Percentiles rank a stretch among this genome's conserved stretches.
Conservation (phyloP, 2,329 filamentous ascomycete species). For the Metarhizium humberi region DNA sequence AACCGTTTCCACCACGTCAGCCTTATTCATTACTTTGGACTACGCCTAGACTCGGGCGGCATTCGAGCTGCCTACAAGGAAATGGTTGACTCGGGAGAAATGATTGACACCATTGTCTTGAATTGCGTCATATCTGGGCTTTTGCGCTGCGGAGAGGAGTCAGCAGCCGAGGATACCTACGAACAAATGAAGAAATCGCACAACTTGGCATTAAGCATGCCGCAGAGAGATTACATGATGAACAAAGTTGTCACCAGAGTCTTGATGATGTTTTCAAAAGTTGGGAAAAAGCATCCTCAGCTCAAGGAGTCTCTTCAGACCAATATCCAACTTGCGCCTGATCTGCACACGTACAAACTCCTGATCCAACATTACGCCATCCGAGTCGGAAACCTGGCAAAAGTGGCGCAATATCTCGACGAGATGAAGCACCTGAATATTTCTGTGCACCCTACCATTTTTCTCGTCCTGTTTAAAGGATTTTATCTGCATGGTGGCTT, state of each 20-base stretch:
- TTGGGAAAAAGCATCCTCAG: constrained; percentile 45
- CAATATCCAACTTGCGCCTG: constrained; percentile 57
- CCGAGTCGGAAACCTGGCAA: constrained; percentile 59
- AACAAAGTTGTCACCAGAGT: constrained; percentile 42
- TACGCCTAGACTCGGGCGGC: constrained; percentile 62
- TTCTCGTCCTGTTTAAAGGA: constrained; percentile 72
- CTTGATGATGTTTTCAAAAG: constrained; percentile 46
- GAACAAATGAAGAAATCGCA: constrained; percentile 67
- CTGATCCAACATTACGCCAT: constrained; percentile 67
- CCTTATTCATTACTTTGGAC: constrained; percentile 75
- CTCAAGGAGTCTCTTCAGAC: constrained; percentile 49
- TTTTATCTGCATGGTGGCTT: constrained; percentile 65
- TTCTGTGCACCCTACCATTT: constrained; percentile 65
- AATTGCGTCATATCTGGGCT: constrained; percentile 80
- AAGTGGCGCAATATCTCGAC: constrained; percentile 60
- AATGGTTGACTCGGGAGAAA: constrained; percentile 75
- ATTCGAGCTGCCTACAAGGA: constrained; percentile 71
- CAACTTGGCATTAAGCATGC: constrained; percentile 26
- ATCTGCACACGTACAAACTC: constrained; percentile 71
- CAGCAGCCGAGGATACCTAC: constrained; percentile 73
- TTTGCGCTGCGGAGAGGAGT: constrained; percentile 64
- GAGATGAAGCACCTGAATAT: constrained; percentile 70
- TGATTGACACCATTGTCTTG: constrained; percentile 78
- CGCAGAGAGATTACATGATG: constrained; percentile 35
- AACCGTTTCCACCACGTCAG: constrained; percentile 76